Evolutionary conservation across 2,329 filamentous ascomycete species (phyloP), one percentile per base, ranked within the genome.

Genomic region (Trichoderma koningii): DNA sequence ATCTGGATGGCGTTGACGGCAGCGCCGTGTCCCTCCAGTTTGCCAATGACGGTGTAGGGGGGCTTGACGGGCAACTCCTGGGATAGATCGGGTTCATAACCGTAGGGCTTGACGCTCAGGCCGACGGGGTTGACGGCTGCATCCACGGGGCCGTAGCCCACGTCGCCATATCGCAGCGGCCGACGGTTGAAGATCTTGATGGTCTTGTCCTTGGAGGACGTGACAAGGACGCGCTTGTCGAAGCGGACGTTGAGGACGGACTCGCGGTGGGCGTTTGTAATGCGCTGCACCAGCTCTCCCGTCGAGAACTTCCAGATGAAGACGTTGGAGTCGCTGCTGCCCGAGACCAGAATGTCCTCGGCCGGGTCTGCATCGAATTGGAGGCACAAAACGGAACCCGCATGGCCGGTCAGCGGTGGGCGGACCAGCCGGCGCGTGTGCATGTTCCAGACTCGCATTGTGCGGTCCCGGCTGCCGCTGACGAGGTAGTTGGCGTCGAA

Each of bases 1-100:
- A 99, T 91, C 74, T 98, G 93, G 41, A 99, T 95, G 0, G 95
- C 94, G 73, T 99, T 99, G 57, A 99, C 94, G 1, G 95, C 95
- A 5, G 95, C 95, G 52, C 86, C 85, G 71, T 99, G 95, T 1
- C 94, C 94, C 67, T 91, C 86, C 9, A 99, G 80, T 0, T 84
- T 88, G 72, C 91, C 91, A 44, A 99, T 87, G 71, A 93, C 84
- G 15, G 86, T 88, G 74, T 90, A 97, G 0, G 92, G 83, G 9
- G 86, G 83, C 55, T 80, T 84, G 51, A 85, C 72, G 0, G 83
- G 81, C 14, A 85, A 73, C 62, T 84, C 82, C 47, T 75, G 73
- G 5, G 74, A 69, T 1, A 80, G 74, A 55, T 84, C 79, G 0
- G 78, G 79, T 28, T 83, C 82, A 67, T 83, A 85, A 3, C 84